These are phyloP conservation scores for Ophiostoma ips DNA, from an alignment of 2,329 filamentous ascomycete species.

Conservation along the genomic window DNA sequence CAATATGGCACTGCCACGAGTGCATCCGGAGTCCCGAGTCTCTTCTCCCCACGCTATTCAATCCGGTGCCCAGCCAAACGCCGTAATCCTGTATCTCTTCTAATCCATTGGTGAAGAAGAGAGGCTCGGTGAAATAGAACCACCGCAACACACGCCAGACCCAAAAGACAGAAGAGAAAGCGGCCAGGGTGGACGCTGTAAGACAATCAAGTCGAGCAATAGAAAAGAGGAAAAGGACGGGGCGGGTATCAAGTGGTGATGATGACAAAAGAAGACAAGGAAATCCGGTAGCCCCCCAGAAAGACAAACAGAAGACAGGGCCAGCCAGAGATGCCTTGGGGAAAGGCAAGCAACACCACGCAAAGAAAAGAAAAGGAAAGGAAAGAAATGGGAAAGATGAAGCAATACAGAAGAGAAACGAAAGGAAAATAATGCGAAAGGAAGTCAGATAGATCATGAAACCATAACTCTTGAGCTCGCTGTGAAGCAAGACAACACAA, in stretches of 20 bases:
- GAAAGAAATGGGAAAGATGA: neutral
- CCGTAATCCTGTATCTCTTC: neutral
- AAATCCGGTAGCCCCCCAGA: neutral
- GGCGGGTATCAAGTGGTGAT: neutral
- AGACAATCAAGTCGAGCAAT: neutral
- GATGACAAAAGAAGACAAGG: neutral
- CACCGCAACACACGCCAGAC: too few relatives aligned
- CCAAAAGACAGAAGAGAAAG: neutral
- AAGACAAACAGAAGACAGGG: conserved; percentile 2
- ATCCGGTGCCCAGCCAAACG: neutral
- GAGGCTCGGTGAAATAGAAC: neutral
- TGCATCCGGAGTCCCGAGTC: neutral
- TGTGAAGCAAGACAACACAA: too few relatives aligned
- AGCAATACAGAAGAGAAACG: neutral
- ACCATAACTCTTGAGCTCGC: too few relatives aligned
- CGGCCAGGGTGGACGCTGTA: neutral
- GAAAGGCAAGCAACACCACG: neutral
- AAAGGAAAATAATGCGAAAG: too few relatives aligned
- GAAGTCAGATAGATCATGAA: too few relatives aligned
- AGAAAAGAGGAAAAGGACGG: neutral
- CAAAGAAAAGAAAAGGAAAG: neutral
- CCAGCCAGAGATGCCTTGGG: conserved; percentile 1
- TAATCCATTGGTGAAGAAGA: neutral
- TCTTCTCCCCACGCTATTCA: neutral
- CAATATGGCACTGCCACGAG: neutral